Evolutionary conservation across 192 early-diverging fungal species (phyloP).

Genomic region (Entomortierella beljakovae): DNA sequence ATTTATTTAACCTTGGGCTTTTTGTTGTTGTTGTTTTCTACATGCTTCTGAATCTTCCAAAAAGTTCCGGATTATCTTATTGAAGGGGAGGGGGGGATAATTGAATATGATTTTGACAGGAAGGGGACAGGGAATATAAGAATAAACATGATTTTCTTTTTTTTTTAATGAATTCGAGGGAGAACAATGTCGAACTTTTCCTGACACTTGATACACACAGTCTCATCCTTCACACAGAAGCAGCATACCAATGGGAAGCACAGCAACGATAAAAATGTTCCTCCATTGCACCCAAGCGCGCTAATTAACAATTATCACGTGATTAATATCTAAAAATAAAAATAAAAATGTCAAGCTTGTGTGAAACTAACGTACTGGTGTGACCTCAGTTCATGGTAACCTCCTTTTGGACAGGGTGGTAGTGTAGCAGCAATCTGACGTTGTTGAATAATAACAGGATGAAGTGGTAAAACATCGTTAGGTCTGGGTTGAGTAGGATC

Average conservation of each 20-base stretch:
- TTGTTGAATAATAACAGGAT: constrained; percentile 47
- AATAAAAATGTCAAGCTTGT: too few relatives aligned
- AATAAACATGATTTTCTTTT: constrained; percentile 1
- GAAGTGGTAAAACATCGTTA: constrained; percentile 45
- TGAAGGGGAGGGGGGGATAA: neutral
- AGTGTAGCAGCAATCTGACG: constrained; percentile 43
- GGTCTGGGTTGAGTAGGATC: constrained; percentile 41
- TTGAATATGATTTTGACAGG: neutral
- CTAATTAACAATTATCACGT: constrained; percentile 7
- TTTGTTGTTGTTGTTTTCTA: too few relatives aligned
- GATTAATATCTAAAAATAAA: neutral
- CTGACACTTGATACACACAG: constrained; percentile 45
- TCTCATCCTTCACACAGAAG: constrained; percentile 35
- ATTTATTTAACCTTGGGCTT: too few relatives aligned
- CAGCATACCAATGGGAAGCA: constrained; percentile 50
- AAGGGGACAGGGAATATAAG: too few relatives aligned
- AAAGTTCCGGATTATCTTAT: too few relatives aligned
- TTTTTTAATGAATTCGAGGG: constrained; percentile 26
- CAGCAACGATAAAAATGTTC: constrained; percentile 38
- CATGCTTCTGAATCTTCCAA: too few relatives aligned
- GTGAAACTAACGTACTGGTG: constrained; percentile 35
- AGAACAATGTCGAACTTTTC: constrained; percentile 43
- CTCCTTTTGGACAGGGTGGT: constrained; percentile 43
- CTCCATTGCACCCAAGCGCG: constrained; percentile 25
- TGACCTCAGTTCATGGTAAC: constrained; percentile 40